A percentile compares a stretch with the other conserved stretches of the same genome.
Evolutionary conservation across 2,329 filamentous ascomycete species (phyloP).

Genomic region (Exophiala calicioides): DNA sequence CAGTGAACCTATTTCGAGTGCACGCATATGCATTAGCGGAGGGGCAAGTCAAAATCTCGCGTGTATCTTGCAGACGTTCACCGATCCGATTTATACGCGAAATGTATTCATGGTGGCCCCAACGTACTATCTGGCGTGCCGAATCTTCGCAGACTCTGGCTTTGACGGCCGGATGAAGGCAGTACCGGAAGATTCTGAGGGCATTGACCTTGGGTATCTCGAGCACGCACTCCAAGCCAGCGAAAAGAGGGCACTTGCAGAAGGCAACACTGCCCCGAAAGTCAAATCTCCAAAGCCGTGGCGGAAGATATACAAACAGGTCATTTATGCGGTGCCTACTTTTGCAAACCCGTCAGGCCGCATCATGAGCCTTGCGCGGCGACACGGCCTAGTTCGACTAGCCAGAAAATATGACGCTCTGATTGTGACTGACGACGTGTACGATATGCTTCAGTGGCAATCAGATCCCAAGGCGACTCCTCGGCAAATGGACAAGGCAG

Average conservation of each 20-base stretch:
- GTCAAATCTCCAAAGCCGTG: conserved; percentile 61
- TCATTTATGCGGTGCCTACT: conserved; percentile 86
- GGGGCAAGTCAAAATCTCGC: conserved; percentile 83
- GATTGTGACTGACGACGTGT: conserved; percentile 88
- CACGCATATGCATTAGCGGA: conserved; percentile 76
- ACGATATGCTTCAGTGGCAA: conserved; percentile 86
- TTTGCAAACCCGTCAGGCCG: conserved; percentile 86
- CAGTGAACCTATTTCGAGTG: conserved; percentile 44
- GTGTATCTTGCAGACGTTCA: conserved; percentile 74
- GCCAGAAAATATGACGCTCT: conserved; percentile 79
- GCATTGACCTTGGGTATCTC: conserved; percentile 68
- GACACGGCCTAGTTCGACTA: conserved; percentile 70
- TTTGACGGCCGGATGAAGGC: conserved; percentile 67
- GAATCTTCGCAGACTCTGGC: conserved; percentile 81
- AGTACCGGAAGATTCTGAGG: conserved; percentile 75
- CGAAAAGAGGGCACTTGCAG: conserved; percentile 46
- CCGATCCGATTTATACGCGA: conserved; percentile 73
- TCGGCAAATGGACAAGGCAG: conserved; percentile 42
- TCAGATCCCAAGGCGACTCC: conserved; percentile 28
- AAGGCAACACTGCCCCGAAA: conserved; percentile 47
- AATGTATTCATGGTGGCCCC: conserved; percentile 80
- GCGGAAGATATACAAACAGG: conserved; percentile 78
- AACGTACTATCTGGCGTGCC: conserved; percentile 79
- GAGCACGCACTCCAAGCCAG: conserved; percentile 52
- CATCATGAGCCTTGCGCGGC: conserved; percentile 71